Evolutionary conservation across 1,139 yeast genomes (phyloP).

Genomic region (Candida frijolesensis): DNA sequence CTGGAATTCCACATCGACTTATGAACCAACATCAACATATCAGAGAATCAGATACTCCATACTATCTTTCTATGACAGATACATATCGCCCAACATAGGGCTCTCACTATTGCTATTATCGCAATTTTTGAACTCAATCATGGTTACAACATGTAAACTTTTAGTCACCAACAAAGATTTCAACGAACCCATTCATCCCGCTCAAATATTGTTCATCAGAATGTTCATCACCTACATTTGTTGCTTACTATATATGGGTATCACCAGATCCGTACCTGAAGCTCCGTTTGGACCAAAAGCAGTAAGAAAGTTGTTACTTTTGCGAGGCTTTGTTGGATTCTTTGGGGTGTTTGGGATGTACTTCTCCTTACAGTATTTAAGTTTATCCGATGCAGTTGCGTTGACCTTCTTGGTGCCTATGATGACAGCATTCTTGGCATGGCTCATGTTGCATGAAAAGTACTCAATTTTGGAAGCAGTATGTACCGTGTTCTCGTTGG

Average conservation of each 20-base stretch:
- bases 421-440: conserved; percentile 75
- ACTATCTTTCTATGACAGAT: conserved; percentile 8
- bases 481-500: conserved; percentile 68
- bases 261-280: conserved; percentile 52
- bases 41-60: conserved; percentile 3
- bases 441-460: conserved; percentile 64
- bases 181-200: conserved; percentile 65
- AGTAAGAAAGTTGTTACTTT: conserved; percentile 52
- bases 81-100: conserved; percentile 34
- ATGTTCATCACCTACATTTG: conserved; percentile 71
- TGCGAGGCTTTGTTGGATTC: conserved; percentile 78
- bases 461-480: conserved; percentile 66
- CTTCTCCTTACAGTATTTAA: conserved; percentile 70
- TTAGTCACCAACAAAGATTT: conserved; percentile 63
- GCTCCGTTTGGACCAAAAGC: conserved; percentile 74
- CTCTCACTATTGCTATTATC: conserved; percentile 49
- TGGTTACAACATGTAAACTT: conserved; percentile 75
- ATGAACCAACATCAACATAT: background rate
- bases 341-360: conserved; percentile 78
- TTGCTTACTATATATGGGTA: conserved; percentile 55
- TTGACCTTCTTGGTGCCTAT: conserved; percentile 80
- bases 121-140: conserved; percentile 72
- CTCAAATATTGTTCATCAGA: conserved; percentile 74
- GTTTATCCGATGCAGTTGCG: conserved; percentile 75
- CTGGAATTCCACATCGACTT: conserved; percentile 2